Evolutionary conservation across 2,329 filamentous ascomycete genomes (phyloP).

Genomic region (Trichophaea hybrida): DNA sequence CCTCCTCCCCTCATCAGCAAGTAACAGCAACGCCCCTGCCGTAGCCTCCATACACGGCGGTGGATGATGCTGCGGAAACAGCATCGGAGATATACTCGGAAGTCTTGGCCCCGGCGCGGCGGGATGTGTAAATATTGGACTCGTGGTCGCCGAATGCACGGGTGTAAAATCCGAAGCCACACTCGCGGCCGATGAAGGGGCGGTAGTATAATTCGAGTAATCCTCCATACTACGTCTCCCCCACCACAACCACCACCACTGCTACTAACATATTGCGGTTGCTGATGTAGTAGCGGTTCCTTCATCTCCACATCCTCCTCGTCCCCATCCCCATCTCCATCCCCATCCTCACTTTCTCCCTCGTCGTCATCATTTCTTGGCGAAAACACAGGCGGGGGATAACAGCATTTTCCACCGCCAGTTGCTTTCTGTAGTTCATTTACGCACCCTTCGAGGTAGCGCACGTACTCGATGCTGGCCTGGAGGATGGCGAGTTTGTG

Average conservation of each 20-base stretch:
- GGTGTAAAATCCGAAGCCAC: background rate
- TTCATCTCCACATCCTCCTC: constrained; percentile 15
- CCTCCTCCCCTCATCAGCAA: constrained; percentile 21
- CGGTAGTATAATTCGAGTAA: background rate
- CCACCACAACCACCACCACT: background rate
- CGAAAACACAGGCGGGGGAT: constrained; percentile 24
- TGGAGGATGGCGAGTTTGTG: constrained; percentile 92
- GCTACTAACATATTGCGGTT: background rate
- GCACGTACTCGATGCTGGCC: constrained; percentile 90
- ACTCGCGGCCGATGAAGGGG: background rate
- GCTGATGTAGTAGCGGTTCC: constrained; percentile 2
- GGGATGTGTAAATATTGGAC: constrained; percentile 3
- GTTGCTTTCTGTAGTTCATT: constrained; percentile 50
- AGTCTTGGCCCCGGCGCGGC: constrained; percentile 5
- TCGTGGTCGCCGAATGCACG: constrained; percentile 3
- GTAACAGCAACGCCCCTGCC: constrained; percentile 25
- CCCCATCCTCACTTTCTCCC: constrained; percentile 22
- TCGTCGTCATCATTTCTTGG: constrained; percentile 30
- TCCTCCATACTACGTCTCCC: background rate
- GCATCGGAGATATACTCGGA: constrained; percentile 4
- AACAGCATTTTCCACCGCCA: background rate
- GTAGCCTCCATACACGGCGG: constrained; percentile 24
- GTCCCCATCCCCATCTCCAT: constrained; percentile 7
- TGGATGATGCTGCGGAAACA: constrained; percentile 4
- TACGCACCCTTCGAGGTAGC: constrained; percentile 83